Base-by-base conservation (phyloP, 345 rosid genomes). In the Eucalyptus microcorys region DNA sequence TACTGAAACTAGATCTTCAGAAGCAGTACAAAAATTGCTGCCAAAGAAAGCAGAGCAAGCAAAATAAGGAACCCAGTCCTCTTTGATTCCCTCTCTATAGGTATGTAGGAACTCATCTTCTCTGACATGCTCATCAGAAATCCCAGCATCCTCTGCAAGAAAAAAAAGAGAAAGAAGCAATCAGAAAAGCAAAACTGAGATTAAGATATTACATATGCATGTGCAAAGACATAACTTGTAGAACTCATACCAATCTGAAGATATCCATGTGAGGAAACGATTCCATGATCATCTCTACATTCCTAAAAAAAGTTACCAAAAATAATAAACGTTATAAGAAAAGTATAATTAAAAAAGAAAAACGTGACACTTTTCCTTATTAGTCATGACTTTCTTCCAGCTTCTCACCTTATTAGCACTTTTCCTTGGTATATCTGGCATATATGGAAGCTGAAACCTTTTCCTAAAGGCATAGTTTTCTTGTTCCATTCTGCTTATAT, bases 211-310 rank as follows among this genome's bases (percentile, higher is more conserved):
- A 14, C 71, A 53, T 24, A 9, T 53, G 14, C 42, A 17, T 17
- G 6, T 55, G 47, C 61, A 49, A 53, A 55, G 68, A 32, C 17
- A n/a, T 30, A 76, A 40, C 27, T 76, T 76, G 83, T 21, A 53
- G 42, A 55, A 19, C 32, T 86, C 50, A 37, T 91, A 96, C 97
- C 93, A 92, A 88, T 92, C 96, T 93, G 50, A 92, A 86, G 48
- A 96, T 95, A 61, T 94, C 96, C 2, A 94, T 40, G n/a, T 93
- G 93, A 79, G 96, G 92, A 49, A 97, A 91, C 87, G 99, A 97
- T 42, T 96, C 96, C 93, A 95, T 93, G 91, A 95, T 93, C 96
- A 97, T 95, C 93, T 96, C 98, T 26, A 96, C 93, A 76, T 96
- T 94, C 95, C 99, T 96, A 92, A 86, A 87, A 43, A 7, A 8